These are phyloP conservation scores for Elsinoe ampelina DNA, from an alignment of 2,329 filamentous ascomycete genomes.

Conservation along the genomic window DNA sequence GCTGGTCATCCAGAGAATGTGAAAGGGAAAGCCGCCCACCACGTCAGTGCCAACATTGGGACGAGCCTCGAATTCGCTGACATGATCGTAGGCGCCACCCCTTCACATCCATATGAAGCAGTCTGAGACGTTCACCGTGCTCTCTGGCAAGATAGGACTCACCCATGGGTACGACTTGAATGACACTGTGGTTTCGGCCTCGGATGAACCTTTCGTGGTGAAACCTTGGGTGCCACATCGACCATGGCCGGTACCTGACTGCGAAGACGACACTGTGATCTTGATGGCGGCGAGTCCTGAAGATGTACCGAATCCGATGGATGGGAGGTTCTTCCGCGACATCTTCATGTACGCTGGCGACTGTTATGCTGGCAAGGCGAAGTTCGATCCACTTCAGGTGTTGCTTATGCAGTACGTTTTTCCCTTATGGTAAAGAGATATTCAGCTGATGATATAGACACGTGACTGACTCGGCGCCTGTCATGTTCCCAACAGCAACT, in stretches of 20 bases:
- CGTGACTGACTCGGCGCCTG: background rate
- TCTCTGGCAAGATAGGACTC: background rate
- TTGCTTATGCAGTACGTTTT: constrained; percentile 3
- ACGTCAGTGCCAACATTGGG: background rate
- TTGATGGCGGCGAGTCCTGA: background rate
- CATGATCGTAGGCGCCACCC: background rate
- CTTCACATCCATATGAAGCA: constrained; percentile 1
- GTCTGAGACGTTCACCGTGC: background rate
- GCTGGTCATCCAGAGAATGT: background rate
- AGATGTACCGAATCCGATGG: background rate
- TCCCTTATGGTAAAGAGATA: no score
- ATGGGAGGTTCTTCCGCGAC: background rate
- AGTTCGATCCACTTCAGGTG: background rate
- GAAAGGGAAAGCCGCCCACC: background rate
- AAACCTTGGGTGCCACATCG: background rate
- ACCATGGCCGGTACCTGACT: constrained; percentile 3
- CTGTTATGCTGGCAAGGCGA: background rate
- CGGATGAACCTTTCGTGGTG: background rate
- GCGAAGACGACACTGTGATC: background rate
- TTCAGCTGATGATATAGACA: no score
- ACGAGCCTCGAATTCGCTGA: background rate
- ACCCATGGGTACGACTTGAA: constrained; percentile 1
- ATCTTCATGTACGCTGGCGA: constrained; percentile 1
- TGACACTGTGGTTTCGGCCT: background rate
- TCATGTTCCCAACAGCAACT: background rate